phyloP scores from a whole-genome alignment of 176 grass and related monocot species.

The Aegilops umbellulata region DNA sequence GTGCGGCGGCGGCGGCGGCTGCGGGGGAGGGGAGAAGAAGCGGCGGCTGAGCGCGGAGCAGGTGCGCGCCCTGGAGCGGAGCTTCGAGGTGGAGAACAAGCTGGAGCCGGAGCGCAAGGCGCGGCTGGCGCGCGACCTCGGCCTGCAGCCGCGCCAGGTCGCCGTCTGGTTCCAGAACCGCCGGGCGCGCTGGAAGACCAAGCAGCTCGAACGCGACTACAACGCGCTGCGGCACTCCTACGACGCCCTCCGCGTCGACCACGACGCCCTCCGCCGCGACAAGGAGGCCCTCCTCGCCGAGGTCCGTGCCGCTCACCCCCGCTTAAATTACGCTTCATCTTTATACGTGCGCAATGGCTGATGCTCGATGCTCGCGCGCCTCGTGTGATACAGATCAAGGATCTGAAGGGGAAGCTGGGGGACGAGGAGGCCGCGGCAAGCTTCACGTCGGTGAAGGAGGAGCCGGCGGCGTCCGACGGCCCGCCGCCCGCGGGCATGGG shows the following conservation, averaged over 20 bases:
- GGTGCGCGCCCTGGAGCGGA: constrained; percentile 80
- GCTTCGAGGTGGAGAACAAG: constrained; percentile 98
- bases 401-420: constrained; percentile 64
- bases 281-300: constrained; percentile 64
- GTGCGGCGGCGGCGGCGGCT: constrained; percentile 27
- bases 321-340: neutral
- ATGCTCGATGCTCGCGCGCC: neutral
- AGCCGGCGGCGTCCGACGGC: constrained; percentile 41
- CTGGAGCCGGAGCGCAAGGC: constrained; percentile 88
- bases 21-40: constrained; percentile 73
- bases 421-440: constrained; percentile 45
- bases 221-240: constrained; percentile 50
- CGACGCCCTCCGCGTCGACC: constrained; percentile 46
- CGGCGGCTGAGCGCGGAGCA: constrained; percentile 75
- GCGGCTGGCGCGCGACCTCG: constrained; percentile 73
- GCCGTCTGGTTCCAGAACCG: constrained; percentile 99
- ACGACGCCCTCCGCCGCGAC: constrained; percentile 51
- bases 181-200: constrained; percentile 94
- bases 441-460: constrained; percentile 78
- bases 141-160: constrained; percentile 89
- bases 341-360: neutral
- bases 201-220: constrained; percentile 90
- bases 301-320: constrained; percentile 15
- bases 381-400: constrained; percentile 46
- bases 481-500: constrained; percentile 33